A percentile compares a stretch with the other conserved stretches of the same genome.
These are phyloP conservation scores for Orbilia ellipsospora DNA, from an alignment of 2,329 filamentous ascomycete genomes.

Conservation along the genomic window DNA sequence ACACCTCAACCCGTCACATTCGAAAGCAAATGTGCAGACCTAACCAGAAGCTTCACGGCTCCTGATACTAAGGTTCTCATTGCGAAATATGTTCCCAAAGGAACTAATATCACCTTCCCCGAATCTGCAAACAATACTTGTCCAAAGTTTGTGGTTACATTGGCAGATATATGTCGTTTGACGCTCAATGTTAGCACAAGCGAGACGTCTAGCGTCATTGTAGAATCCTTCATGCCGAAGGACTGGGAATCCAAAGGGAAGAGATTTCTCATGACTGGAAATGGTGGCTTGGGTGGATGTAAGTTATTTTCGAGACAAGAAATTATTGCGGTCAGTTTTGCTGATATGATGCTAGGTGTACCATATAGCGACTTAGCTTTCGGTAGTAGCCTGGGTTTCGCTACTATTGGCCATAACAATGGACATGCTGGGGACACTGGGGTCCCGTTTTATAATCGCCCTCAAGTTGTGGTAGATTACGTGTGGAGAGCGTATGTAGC, in stretches of 20 bases:
- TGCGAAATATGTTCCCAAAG: slow-evolving; percentile 17
- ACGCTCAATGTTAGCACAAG: slow-evolving; percentile 42
- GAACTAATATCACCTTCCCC: slow-evolving; percentile 38
- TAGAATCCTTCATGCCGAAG: slow-evolving; percentile 50
- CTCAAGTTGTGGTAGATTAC: slow-evolving; percentile 48
- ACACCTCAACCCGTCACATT: not conserved
- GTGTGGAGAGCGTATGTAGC: slow-evolving; percentile 37
- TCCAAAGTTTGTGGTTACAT: slow-evolving; percentile 14
- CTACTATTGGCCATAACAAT: slow-evolving; percentile 45
- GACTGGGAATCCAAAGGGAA: slow-evolving; percentile 35
- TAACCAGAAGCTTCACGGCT: slow-evolving; percentile 9
- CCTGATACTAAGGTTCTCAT: slow-evolving; percentile 26
- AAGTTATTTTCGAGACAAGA: slow-evolving; percentile 1
- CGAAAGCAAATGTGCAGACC: slow-evolving; percentile 8
- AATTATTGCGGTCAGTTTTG: not conserved
- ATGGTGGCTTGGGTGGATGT: slow-evolving; percentile 48
- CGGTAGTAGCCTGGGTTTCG: slow-evolving; percentile 38
- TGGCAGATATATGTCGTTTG: slow-evolving; percentile 43
- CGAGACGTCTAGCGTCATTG: slow-evolving; percentile 46
- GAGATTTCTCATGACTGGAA: slow-evolving; percentile 49
- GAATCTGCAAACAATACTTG: slow-evolving; percentile 33
- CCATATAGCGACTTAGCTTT: slow-evolving; percentile 40
- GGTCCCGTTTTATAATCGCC: slow-evolving; percentile 40
- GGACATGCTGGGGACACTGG: slow-evolving; percentile 47
- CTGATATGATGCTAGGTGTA: slow-evolving; percentile 24